Evolutionary conservation across 192 early-diverging fungal species (phyloP), one percentile per base, ranked within the genome.

Genomic region (Coemansia biformis): DNA sequence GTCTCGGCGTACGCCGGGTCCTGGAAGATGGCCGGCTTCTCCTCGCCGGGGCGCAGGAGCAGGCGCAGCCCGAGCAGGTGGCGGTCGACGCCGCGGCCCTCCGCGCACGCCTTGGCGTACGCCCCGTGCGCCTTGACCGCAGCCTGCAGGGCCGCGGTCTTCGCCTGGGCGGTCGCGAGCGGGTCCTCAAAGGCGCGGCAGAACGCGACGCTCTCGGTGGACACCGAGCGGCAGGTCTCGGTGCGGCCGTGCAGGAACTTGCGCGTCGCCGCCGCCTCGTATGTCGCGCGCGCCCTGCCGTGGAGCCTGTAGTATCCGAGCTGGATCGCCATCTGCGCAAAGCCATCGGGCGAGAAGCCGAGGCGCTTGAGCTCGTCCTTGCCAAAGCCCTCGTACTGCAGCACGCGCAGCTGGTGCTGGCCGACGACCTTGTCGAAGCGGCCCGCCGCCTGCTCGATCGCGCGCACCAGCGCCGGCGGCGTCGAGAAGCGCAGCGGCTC

Each of bases 251-350:
- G 91, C 33, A 81, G 82, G 78, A 88, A 99, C 76, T 87, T 89
- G 59, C 90, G 79, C 22, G 90, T 94, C 77, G 87, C 85, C 28
- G 87, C 91, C 52, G 84, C 83, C 70, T 99, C 96, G 69, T 99
- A 99, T 6, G 93, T 96, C 5, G 93, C 81, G 18, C 78, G 63
- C 40, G 65, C 80, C 9, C 60, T 60, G 24, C 90, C 90, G 54
- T 90, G 82, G 66, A 90, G 84, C 67, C 89, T 89, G 73, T 81
- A 92, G 77, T 96, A 96, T n/a, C 90, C 96, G 22, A 96, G 78
- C 78, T 99, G 96, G 51, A 96, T 92, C 35, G 88, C 83, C 92
- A 99, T 93, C 55, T 89, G 87, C 17, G 79, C 79, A 57, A 79
- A 91, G 26, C 83, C 85, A 49, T 91, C 87, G 13, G 87, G 87